Percentiles rank a stretch among this genome's conserved stretches.
These are phyloP conservation scores for Talaromyces stipitatus DNA, from an alignment of 495 filamentous ascomycete species.

Conservation along the genomic window DNA sequence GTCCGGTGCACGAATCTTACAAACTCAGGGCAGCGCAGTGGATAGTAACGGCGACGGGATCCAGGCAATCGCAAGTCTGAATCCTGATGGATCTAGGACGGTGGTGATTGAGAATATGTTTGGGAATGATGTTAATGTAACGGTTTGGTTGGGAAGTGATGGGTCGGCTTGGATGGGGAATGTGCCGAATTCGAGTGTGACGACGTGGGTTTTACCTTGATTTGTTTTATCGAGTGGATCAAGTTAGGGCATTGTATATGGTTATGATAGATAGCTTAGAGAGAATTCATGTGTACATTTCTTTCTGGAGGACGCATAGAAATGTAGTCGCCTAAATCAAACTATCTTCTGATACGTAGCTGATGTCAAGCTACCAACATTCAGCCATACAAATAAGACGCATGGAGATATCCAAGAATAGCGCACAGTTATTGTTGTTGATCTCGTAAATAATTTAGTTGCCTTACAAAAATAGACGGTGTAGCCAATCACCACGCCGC, in stretches of 20 bases:
- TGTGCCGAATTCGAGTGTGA: constrained; percentile 36
- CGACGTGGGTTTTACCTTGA: constrained; percentile 44
- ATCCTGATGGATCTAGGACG: constrained; percentile 42
- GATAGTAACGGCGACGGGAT: constrained; percentile 32
- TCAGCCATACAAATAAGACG: too few relatives aligned
- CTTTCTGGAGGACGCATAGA: too few relatives aligned
- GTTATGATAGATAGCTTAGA: not conserved
- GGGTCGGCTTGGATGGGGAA: constrained; percentile 44
- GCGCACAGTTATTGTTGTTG: too few relatives aligned
- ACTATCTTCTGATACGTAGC: too few relatives aligned
- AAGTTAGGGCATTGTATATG: too few relatives aligned
- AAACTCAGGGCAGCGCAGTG: constrained; percentile 39
- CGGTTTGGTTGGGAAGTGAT: constrained; percentile 30
- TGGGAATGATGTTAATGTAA: constrained; percentile 40
- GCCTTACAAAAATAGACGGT: not conserved
- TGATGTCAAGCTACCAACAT: not conserved
- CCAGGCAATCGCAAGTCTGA: constrained; percentile 42
- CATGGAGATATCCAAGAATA: too few relatives aligned
- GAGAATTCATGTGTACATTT: too few relatives aligned
- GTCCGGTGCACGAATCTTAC: constrained; percentile 37
- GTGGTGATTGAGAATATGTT: constrained; percentile 49
- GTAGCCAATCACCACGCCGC: not conserved
- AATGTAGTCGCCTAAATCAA: too few relatives aligned
- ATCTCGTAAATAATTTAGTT: not conserved
- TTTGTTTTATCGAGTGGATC: too few relatives aligned